Conservation (phyloP, 2,329 filamentous ascomycete species). For the Aschersonia sp. region DNA sequence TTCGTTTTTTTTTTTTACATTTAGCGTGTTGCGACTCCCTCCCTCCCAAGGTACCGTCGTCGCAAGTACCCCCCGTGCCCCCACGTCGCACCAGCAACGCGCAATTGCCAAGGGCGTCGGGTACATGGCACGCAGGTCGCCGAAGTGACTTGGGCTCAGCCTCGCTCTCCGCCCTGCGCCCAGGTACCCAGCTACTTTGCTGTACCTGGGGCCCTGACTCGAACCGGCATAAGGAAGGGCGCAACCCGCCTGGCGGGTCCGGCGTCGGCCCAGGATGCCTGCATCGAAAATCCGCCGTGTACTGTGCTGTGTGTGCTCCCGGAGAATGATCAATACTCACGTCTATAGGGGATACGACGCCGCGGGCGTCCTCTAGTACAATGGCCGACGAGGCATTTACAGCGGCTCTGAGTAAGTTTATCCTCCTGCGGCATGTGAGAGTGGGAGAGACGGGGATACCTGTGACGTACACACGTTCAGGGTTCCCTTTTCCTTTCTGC, state of each 20-base stretch:
- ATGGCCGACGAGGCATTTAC: conserved; percentile 7
- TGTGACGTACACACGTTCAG: conserved; percentile 1
- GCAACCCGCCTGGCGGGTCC: conserved; percentile 3
- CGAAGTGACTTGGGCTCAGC: too few relatives aligned
- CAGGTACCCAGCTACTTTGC: too few relatives aligned
- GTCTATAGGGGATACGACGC: conserved; percentile 1
- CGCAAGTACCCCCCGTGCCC: too few relatives aligned
- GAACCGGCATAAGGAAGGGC: conserved; percentile 1
- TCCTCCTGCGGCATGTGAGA: conserved; percentile 1
- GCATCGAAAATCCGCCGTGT: not conserved
- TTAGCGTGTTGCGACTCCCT: too few relatives aligned
- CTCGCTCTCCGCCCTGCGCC: too few relatives aligned
- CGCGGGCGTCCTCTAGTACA: conserved; percentile 2
- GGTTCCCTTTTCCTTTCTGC: not conserved
- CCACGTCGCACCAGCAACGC: too few relatives aligned
- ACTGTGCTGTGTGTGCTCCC: not conserved
- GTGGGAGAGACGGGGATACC: not conserved
- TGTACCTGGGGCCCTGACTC: not conserved
- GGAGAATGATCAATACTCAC: conserved; percentile 2
- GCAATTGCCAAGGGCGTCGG: too few relatives aligned
- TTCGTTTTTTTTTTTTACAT: not conserved
- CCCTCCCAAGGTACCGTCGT: too few relatives aligned
- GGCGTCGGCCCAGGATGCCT: conserved; percentile 1
- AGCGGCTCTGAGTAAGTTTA: conserved; percentile 4
- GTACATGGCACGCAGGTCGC: too few relatives aligned